These are phyloP conservation scores for Helenozyma baotianmanensis DNA, from an alignment of 805 yeast species.

Conservation along the genomic window DNA sequence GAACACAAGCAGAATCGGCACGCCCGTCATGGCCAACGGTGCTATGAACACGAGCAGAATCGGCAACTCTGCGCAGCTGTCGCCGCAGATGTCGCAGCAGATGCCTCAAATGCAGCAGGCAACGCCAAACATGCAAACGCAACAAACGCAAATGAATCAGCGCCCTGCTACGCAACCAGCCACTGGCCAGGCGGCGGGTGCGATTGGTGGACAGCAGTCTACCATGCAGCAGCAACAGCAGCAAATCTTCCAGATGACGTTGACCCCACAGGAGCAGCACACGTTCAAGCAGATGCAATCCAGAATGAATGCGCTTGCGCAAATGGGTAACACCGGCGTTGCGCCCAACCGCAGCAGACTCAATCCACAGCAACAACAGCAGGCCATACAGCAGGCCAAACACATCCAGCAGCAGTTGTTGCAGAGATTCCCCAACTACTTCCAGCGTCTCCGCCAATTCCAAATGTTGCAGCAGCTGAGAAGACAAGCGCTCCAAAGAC, in stretches of 20 bases:
- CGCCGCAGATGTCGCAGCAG: constrained; percentile 12
- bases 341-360: constrained; percentile 40
- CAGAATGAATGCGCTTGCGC: constrained; percentile 35
- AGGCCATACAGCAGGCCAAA: constrained; percentile 40
- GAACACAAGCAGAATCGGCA: constrained; percentile 6
- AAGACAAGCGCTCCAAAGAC: constrained; percentile 14
- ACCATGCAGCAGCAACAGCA: constrained; percentile 41
- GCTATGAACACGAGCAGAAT: constrained; percentile 5
- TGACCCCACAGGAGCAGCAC: constrained; percentile 40
- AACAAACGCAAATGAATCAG: constrained; percentile 4
- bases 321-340: constrained; percentile 40
- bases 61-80: constrained; percentile 9
- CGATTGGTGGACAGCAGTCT: constrained; percentile 11
- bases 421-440: constrained; percentile 34
- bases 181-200: constrained; percentile 3
- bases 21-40: constrained; percentile 11
- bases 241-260: constrained; percentile 39
- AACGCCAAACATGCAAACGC: constrained; percentile 6
- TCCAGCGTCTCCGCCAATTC: constrained; percentile 33
- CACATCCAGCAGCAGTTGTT: constrained; percentile 32
- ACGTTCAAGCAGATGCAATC: constrained; percentile 37
- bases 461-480: constrained; percentile 30
- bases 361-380: constrained; percentile 42
- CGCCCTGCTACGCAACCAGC: constrained; percentile 13
- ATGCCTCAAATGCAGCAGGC: constrained; percentile 8